phyloP scores from a whole-genome alignment of 768 basidiomycete species.

The Krasilnikovozyma curviuscula region DNA sequence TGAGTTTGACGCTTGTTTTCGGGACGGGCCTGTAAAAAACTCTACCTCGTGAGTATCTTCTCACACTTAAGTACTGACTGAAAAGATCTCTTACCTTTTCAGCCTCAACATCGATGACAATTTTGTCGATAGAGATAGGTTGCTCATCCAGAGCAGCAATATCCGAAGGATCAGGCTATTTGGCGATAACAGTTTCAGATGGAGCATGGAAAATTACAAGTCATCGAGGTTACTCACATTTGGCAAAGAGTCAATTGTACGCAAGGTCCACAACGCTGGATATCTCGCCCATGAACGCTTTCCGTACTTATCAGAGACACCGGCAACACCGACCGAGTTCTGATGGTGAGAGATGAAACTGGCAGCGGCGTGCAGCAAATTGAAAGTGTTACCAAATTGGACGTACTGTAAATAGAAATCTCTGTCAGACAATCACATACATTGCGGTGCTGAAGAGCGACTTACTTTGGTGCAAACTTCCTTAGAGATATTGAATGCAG shows the following conservation, averaged over 20 bases:
- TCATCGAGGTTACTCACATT: conserved; percentile 42
- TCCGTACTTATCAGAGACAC: conserved; percentile 94
- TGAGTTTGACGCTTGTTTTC: conserved; percentile 81
- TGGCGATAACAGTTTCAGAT: not conserved
- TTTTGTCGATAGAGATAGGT: conserved; percentile 47
- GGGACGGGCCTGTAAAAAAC: too few species aligned
- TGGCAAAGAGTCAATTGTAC: conserved; percentile 83
- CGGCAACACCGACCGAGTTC: conserved; percentile 80
- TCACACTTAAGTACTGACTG: too few species aligned
- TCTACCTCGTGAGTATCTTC: too few species aligned
- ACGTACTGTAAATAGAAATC: conserved; percentile 37
- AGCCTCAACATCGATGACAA: conserved; percentile 56
- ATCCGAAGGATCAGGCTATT: conserved; percentile 54
- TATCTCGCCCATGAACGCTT: conserved; percentile 94
- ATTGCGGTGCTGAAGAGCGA: not conserved
- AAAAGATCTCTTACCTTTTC: too few species aligned
- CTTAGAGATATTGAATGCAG: conserved; percentile 92
- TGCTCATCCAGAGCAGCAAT: conserved; percentile 77
- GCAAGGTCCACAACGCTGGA: conserved; percentile 86
- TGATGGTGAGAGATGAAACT: conserved; percentile 84
- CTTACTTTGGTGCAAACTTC: conserved; percentile 65
- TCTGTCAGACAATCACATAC: not conserved
- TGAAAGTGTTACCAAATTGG: conserved; percentile 95
- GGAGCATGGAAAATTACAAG: not conserved
- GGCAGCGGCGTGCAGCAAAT: conserved; percentile 78